These are phyloP conservation scores for Flaveria ramosissima DNA, from an alignment of 129 eudicot genomes.

Conservation along the genomic window DNA sequence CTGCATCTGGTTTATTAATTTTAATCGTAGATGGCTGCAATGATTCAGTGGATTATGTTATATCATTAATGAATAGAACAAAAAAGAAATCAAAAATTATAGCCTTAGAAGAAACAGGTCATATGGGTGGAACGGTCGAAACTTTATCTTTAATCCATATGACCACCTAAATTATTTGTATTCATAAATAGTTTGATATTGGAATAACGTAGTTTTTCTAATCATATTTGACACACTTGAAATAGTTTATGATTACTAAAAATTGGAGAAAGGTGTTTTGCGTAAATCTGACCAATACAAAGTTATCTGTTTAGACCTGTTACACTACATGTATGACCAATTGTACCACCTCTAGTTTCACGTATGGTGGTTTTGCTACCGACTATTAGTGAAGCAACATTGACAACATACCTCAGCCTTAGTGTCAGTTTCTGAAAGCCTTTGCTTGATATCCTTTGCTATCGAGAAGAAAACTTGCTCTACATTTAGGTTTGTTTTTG, in stretches of 20 bases:
- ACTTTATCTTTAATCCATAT: neutral
- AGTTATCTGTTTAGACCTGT: neutral
- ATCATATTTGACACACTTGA: neutral
- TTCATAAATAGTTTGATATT: neutral
- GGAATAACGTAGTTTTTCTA: neutral
- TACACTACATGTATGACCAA: neutral
- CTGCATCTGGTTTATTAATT: constrained; percentile 9
- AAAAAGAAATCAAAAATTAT: neutral
- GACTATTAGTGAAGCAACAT: constrained; percentile 10
- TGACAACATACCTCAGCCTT: constrained; percentile 61
- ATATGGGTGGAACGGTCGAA: neutral
- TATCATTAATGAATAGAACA: neutral
- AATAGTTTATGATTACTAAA: neutral
- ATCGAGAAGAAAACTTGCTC: constrained; percentile 82
- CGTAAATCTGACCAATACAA: neutral
- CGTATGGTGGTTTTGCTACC: neutral
- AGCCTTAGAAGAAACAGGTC: neutral
- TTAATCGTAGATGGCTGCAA: constrained; percentile 16
- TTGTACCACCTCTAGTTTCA: constrained; percentile 10
- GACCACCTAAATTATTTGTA: neutral
- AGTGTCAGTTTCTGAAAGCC: constrained; percentile 81
- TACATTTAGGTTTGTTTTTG: constrained; percentile 79
- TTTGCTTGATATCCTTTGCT: constrained; percentile 83
- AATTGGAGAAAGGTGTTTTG: neutral
- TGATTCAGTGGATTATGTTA: neutral